phyloP scores from a whole-genome alignment of 352 stramenopile species.

The Pythium coloratum region DNA sequence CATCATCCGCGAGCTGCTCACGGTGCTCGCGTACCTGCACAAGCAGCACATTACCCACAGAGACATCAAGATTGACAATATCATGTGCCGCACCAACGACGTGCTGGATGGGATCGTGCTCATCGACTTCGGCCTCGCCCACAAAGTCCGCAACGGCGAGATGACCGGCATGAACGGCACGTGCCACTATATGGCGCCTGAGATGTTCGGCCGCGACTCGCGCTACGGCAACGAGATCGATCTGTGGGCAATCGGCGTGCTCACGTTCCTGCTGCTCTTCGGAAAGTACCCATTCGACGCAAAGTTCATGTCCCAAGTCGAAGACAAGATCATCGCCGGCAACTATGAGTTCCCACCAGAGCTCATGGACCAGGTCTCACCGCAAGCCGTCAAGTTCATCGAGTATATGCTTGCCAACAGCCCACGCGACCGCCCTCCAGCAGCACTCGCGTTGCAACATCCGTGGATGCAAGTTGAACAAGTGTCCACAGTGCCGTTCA shows the following conservation, averaged over 20 bases:
- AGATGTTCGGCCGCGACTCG: conserved; percentile 71
- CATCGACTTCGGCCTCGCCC: conserved; percentile 82
- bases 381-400: conserved; percentile 76
- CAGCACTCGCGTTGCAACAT: conserved; percentile 61
- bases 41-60: conserved; percentile 74
- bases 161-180: conserved; percentile 85
- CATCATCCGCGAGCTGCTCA: conserved; percentile 66
- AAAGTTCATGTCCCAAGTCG: conserved; percentile 78
- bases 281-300: conserved; percentile 75
- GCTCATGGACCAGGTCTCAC: conserved; percentile 51
- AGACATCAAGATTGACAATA: conserved; percentile 85
- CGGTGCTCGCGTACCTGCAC: conserved; percentile 72
- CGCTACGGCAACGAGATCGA: conserved; percentile 69
- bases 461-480: conserved; percentile 64
- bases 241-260: conserved; percentile 76
- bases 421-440: conserved; percentile 55
- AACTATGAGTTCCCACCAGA: conserved; percentile 60
- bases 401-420: conserved; percentile 69
- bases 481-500: conserved; percentile 37
- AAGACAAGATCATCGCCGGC: conserved; percentile 78
- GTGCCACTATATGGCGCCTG: conserved; percentile 82
- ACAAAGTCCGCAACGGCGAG: conserved; percentile 41
- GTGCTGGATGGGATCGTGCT: conserved; percentile 57
- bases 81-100: conserved; percentile 58
- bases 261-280: conserved; percentile 76